These are phyloP conservation scores for Cenchrus fungigraminus DNA, from an alignment of 176 grass and related monocot genomes.

Conservation along the genomic window DNA sequence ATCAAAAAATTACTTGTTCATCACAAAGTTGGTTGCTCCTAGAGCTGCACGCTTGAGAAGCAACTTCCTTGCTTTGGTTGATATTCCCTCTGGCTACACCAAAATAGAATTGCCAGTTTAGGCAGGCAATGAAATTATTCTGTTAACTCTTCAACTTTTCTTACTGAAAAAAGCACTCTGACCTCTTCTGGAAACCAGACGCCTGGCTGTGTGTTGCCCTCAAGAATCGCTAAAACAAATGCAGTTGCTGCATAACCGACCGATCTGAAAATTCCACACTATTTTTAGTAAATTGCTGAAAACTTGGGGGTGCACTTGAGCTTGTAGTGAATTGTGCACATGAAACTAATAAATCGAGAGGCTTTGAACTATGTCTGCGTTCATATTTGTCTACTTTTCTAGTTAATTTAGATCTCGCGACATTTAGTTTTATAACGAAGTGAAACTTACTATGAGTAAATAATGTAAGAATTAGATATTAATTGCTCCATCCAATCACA, in stretches of 20 bases:
- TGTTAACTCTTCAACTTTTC: neutral
- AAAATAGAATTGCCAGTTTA: constrained; percentile 9
- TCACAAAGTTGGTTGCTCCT: constrained; percentile 44
- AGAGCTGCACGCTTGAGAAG: constrained; percentile 64
- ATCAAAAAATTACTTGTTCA: constrained; percentile 34
- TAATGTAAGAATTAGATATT: neutral
- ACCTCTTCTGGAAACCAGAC: constrained; percentile 97
- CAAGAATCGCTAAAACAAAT: constrained; percentile 73
- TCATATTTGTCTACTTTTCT: neutral
- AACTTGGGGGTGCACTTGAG: neutral
- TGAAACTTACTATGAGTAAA: neutral
- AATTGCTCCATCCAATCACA: neutral
- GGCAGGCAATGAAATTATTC: neutral
- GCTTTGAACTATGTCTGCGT: neutral
- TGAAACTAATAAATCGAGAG: neutral
- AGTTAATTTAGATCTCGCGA: neutral
- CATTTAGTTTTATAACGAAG: neutral
- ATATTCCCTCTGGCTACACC: constrained; percentile 78
- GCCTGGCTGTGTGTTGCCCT: constrained; percentile 73
- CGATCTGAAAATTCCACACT: constrained; percentile 48
- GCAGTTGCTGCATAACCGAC: constrained; percentile 56
- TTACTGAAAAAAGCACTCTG: neutral
- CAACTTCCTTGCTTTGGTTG: constrained; percentile 76
- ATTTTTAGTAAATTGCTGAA: constrained; percentile 1
- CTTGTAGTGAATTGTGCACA: neutral